phyloP scores from a whole-genome alignment of 176 grass and related monocot species.

The Oryza meridionalis region DNA sequence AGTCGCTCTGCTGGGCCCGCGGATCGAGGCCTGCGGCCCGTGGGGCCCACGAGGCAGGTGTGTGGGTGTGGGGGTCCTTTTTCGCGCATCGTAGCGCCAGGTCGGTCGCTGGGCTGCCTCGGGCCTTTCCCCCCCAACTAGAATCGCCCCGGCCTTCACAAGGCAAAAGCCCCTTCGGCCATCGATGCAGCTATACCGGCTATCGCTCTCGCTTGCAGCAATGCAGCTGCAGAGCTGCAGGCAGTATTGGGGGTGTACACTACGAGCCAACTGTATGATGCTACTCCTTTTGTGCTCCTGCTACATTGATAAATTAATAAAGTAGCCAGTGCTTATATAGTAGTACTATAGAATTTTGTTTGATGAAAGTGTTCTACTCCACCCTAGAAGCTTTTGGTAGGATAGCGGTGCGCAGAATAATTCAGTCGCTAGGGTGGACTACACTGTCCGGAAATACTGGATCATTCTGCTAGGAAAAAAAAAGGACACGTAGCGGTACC shows the following conservation, averaged over 20 bases:
- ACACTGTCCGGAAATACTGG: not conserved
- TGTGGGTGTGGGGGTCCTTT: not conserved
- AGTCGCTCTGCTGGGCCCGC: conserved; percentile 27
- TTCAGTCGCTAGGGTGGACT: not conserved
- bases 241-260: not conserved
- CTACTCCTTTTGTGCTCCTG: not conserved
- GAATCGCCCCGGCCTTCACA: conserved; percentile 26
- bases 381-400: not conserved
- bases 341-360: not conserved
- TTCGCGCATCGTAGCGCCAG: not conserved
- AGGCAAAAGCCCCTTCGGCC: not conserved
- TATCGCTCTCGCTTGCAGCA: not conserved
- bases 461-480: not conserved
- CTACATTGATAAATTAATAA: not conserved
- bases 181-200: conserved; percentile 2
- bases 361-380: not conserved
- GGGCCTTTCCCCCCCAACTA: not conserved
- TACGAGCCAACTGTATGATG: not conserved
- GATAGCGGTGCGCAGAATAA: not conserved
- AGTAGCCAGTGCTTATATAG: not conserved
- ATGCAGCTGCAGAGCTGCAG: not conserved
- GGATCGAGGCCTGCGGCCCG: conserved; percentile 24
- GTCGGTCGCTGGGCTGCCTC: conserved; percentile 38
- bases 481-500: no score
- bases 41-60: conserved; percentile 20